phyloP scores from a whole-genome alignment of 2,329 filamentous ascomycete genomes.

The Neonectria sp. region DNA sequence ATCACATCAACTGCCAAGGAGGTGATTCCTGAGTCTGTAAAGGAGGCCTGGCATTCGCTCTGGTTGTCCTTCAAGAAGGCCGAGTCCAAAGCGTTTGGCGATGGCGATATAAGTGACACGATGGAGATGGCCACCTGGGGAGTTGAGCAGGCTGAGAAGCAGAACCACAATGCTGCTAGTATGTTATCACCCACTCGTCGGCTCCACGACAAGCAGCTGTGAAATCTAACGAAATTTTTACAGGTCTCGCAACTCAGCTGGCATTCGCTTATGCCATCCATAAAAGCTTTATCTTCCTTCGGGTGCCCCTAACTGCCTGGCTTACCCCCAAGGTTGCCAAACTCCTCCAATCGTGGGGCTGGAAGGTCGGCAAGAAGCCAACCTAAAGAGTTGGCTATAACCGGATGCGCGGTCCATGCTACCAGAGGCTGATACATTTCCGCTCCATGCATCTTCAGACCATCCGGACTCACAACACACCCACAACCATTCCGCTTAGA shows the following conservation, averaged over 20 bases:
- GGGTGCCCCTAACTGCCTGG: conserved; percentile 93
- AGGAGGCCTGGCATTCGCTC: conserved; percentile 67
- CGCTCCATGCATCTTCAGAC: not conserved
- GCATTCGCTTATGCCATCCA: conserved; percentile 96
- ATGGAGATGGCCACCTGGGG: conserved; percentile 71
- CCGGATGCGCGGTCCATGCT: not conserved
- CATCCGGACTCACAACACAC: conserved; percentile 6
- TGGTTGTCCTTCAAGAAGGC: conserved; percentile 63
- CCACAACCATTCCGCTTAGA: conserved; percentile 13
- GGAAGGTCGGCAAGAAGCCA: conserved; percentile 87
- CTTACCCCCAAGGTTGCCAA: conserved; percentile 96
- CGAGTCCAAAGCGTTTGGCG: conserved; percentile 60
- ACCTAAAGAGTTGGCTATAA: conserved; percentile 16
- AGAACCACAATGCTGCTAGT: conserved; percentile 80
- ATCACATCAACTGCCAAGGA: conserved; percentile 73
- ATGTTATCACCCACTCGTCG: conserved; percentile 58
- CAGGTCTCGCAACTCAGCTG: conserved; percentile 83
- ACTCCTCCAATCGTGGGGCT: conserved; percentile 88
- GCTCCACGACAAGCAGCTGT: conserved; percentile 14
- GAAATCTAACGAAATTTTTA: conserved; percentile 42
- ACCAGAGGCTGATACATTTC: conserved; percentile 1
- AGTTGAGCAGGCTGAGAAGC: conserved; percentile 74
- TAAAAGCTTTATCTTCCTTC: conserved; percentile 96
- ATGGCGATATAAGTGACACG: conserved; percentile 60
- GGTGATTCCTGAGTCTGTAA: conserved; percentile 72